phyloP scores from a whole-genome alignment of 225 moss, liverwort and hornwort genomes.

The Polytrichum formosum region DNA sequence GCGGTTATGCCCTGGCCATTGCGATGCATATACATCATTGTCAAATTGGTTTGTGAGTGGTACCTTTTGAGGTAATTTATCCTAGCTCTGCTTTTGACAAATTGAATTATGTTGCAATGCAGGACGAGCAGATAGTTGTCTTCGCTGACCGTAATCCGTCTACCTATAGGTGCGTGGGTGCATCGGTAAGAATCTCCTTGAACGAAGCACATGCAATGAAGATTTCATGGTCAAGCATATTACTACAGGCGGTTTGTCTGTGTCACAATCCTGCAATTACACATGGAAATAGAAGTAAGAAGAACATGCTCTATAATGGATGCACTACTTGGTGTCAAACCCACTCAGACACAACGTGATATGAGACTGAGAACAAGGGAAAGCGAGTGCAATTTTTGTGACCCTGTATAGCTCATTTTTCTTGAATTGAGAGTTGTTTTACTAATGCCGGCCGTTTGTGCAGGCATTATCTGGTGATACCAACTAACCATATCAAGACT shows the following conservation, averaged over 20 bases:
- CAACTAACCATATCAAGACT: conserved; percentile 70
- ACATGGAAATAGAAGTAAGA: neutral
- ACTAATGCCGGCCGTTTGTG: conserved; percentile 9
- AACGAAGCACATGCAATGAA: too few relatives aligned
- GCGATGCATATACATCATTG: too few relatives aligned
- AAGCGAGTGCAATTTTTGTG: too few relatives aligned
- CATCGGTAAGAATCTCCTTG: conserved; percentile 33
- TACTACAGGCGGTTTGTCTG: neutral
- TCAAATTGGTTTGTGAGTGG: too few relatives aligned
- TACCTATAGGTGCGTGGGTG: conserved; percentile 67
- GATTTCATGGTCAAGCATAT: neutral
- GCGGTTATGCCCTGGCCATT: too few relatives aligned
- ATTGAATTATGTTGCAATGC: conserved; percentile 10
- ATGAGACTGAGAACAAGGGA: too few relatives aligned
- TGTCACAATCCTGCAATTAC: neutral
- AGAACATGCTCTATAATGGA: too few relatives aligned
- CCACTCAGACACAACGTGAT: neutral
- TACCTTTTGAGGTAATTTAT: too few relatives aligned
- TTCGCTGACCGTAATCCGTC: conserved; percentile 82
- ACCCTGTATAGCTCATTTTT: too few relatives aligned
- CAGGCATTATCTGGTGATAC: conserved; percentile 85
- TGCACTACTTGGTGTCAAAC: neutral
- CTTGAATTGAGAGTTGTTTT: too few relatives aligned
- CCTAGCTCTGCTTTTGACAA: too few relatives aligned
- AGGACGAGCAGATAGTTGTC: conserved; percentile 81